phyloP scores from a whole-genome alignment of 1,284 basidiomycete genomes.

The Golubevia sp. region DNA sequence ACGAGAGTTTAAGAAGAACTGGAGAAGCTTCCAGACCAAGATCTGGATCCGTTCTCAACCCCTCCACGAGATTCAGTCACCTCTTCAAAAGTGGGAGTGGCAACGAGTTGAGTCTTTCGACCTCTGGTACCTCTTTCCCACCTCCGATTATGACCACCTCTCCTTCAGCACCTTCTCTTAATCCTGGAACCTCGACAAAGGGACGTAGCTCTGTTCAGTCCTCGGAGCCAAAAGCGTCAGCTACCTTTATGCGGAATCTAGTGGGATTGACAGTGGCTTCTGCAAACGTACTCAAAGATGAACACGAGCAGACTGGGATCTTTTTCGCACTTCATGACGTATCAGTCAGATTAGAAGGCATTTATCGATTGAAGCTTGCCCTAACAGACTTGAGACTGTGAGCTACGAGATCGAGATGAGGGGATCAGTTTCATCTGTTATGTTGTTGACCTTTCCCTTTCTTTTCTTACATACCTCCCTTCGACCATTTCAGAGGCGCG shows the following conservation, averaged over 20 bases:
- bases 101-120: neutral
- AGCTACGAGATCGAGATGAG: constrained; percentile 8
- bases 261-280: constrained; percentile 46
- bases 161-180: neutral
- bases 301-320: constrained; percentile 40
- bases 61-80: neutral
- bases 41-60: neutral
- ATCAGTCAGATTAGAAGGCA: constrained; percentile 42
- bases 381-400: constrained; percentile 39
- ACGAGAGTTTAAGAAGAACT: no score
- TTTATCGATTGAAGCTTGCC: constrained; percentile 46
- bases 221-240: constrained; percentile 1
- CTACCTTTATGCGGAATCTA: constrained; percentile 36
- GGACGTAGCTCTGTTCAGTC: neutral
- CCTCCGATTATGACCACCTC: no score
- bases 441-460: neutral
- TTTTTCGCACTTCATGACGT: constrained; percentile 55
- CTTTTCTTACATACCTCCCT: neutral
- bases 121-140: neutral
- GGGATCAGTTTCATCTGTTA: neutral
- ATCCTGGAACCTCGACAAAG: neutral
- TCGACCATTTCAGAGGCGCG: constrained; percentile 16
- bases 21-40: no score
- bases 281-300: constrained; percentile 45
- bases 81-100: neutral